Evolutionary conservation across 2,329 filamentous ascomycete species (phyloP), one percentile per base, ranked within the genome.

Genomic region (Stylonectria norvegica): DNA sequence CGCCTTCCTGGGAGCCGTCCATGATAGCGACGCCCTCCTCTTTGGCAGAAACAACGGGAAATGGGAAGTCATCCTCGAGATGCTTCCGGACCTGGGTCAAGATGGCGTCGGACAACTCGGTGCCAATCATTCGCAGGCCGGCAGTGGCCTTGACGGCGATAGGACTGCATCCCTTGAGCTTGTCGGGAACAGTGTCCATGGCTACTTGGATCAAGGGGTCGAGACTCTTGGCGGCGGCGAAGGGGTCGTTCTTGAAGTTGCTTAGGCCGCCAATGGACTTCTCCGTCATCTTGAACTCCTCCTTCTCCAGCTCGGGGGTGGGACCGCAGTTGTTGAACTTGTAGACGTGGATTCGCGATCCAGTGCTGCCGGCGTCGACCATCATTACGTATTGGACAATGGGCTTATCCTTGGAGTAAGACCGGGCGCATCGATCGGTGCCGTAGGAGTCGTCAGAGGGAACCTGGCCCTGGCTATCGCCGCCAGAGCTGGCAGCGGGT

Each of bases 91-190:
- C 94, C 44, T 93, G 84, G 34, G 86, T 80, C 23, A 98, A 73
- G 48, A 97, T 97, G 49, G 83, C 85, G 44, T 88, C 71, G 62
- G 88, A 90, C 69, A 85, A 82, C 50, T 94, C 85, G 9, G 76
- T 66, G 15, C 91, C 93, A 43, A 97, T 76, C 66, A 95, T 81
- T 60, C 93, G 85, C 48, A 98, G 76, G 55, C 93, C 93, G 48
- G 93, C 93, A 1, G 93, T 98, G 30, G 93, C 93, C 72, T 98
- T 98, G 50, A 98, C 91, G n/a, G 93, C 91, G 46, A 98, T 75
- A 6, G 93, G 93, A 33, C 86, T 88, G 76, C 93, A 98, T n/a
- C 78, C 72, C 70, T 93, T 91, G 61, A 96, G 81, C 59, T 86
- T 84, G 44, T 95, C 85, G 34, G 93, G 94, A 5, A 98, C 89